Conservation (phyloP, 805 yeast species). For the Priceomyces medius region DNA sequence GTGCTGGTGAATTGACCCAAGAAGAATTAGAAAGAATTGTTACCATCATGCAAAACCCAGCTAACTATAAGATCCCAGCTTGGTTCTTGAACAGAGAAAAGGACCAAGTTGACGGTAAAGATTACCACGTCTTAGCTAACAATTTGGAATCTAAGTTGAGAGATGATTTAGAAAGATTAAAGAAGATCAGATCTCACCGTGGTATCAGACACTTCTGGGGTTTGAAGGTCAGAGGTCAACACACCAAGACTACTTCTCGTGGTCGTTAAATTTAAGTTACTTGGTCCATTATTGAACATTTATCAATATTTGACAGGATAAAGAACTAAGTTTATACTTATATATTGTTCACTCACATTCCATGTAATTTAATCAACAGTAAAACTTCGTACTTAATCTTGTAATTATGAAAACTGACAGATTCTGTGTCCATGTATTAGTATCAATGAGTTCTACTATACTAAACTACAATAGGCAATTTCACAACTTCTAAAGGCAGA, state of each 20-base stretch:
- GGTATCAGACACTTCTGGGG: conserved; percentile 99
- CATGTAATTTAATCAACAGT: conserved; percentile 19
- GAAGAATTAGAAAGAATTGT: conserved; percentile 99
- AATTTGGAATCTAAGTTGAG: conserved; percentile 98
- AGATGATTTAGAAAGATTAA: conserved; percentile 99
- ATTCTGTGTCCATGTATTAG: no score
- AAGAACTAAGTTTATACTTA: conserved; percentile 5
- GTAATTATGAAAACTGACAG: conserved; percentile 3
- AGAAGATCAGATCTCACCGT: conserved; percentile 99
- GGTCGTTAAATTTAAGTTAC: conserved; percentile 48
- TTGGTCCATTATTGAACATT: conserved; percentile 11
- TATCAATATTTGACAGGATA: conserved; percentile 4
- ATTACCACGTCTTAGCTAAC: conserved; percentile 98
- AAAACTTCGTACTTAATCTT: not conserved
- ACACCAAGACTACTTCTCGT: conserved; percentile 99
- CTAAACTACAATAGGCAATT: no score
- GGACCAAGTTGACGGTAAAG: conserved; percentile 98
- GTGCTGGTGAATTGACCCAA: conserved; percentile 99
- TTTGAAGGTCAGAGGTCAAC: conserved; percentile 99
- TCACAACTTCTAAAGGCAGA: no score
- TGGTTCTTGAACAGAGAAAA: conserved; percentile 99
- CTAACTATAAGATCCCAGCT: conserved; percentile 98
- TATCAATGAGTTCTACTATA: no score
- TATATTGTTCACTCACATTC: conserved; percentile 13
- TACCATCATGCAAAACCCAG: conserved; percentile 99